phyloP scores from a whole-genome alignment of 805 yeast species.

The Saccharomycopsis synnaedendra region DNA sequence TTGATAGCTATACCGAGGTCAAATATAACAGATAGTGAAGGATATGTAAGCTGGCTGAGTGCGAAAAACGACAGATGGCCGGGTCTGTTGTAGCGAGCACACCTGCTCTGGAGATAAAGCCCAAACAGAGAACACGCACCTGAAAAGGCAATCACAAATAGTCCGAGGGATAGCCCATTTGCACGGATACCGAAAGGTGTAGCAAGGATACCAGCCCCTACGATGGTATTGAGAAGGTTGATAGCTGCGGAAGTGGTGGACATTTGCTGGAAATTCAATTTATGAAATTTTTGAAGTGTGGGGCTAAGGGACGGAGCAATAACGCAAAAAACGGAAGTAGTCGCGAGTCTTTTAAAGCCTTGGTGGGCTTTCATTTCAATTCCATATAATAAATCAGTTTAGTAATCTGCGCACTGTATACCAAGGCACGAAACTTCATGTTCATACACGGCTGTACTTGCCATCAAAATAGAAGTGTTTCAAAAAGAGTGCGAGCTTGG shows the following conservation, averaged over 20 bases:
- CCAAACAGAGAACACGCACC: slow-evolving; percentile 46
- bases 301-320: no score
- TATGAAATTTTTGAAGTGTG: no score
- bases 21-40: slow-evolving; percentile 47
- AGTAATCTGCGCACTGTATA: no score
- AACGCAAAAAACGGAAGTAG: no score
- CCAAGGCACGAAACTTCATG: no score
- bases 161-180: slow-evolving; percentile 36
- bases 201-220: slow-evolving; percentile 57
- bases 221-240: slow-evolving; percentile 43
- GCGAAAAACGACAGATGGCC: slow-evolving; percentile 61
- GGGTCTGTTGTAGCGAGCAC: slow-evolving; percentile 36
- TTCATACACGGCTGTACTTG: no score
- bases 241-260: slow-evolving; percentile 35
- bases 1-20: slow-evolving; percentile 61
- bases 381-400: no score
- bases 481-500: no score
- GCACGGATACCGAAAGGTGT: slow-evolving; percentile 57
- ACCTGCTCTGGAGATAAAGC: slow-evolving; percentile 47
- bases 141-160: slow-evolving; percentile 28
- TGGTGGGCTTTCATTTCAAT: no score
- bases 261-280: background rate
- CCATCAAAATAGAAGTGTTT: no score
- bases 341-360: no score
- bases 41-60: slow-evolving; percentile 48